Percentiles rank a stretch among this genome's conserved stretches.
phyloP scores from a whole-genome alignment of 2,329 filamentous ascomycete genomes.

The Fusarium sp. region DNA sequence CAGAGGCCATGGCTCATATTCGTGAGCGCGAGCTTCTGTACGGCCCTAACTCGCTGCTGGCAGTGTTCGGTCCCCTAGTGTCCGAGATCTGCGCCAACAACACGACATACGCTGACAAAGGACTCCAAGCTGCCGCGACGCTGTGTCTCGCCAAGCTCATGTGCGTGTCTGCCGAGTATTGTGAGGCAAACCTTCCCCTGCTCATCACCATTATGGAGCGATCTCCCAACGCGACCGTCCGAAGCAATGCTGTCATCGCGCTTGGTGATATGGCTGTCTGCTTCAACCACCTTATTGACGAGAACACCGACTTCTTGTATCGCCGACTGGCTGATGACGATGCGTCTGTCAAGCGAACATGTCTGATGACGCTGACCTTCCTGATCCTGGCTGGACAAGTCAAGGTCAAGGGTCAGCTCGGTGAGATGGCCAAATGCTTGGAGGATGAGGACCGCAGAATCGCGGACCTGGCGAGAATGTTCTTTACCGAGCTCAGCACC shows the following conservation, averaged over 20 bases:
- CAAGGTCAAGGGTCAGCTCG: slow-evolving; percentile 98
- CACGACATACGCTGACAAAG: slow-evolving; percentile 89
- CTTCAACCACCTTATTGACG: slow-evolving; percentile 99
- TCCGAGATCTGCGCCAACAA: slow-evolving; percentile 96
- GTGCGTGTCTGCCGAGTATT: slow-evolving; percentile 98
- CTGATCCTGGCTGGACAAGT: slow-evolving; percentile 96
- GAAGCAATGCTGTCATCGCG: slow-evolving; percentile 96
- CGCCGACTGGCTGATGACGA: slow-evolving; percentile 90
- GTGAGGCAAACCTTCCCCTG: slow-evolving; percentile 90
- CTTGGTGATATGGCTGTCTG: slow-evolving; percentile 99
- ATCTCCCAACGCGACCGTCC: slow-evolving; percentile 89
- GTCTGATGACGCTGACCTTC: slow-evolving; percentile 98
- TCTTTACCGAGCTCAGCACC: slow-evolving; percentile 96
- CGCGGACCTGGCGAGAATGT: slow-evolving; percentile 94
- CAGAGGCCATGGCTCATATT: slow-evolving; percentile 86
- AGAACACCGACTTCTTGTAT: slow-evolving; percentile 98
- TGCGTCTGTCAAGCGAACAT: slow-evolving; percentile 93
- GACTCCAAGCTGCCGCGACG: slow-evolving; percentile 92
- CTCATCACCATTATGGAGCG: slow-evolving; percentile 98
- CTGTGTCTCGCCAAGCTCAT: slow-evolving; percentile 97
- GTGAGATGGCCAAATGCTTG: slow-evolving; percentile 98
- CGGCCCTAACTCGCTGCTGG: slow-evolving; percentile 84
- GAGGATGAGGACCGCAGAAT: slow-evolving; percentile 97
- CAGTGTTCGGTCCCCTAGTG: slow-evolving; percentile 91
- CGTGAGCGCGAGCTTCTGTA: slow-evolving; percentile 87